Evolutionary conservation across 176 grass and related monocot species (phyloP).

Genomic region (Triticum turgidum): DNA sequence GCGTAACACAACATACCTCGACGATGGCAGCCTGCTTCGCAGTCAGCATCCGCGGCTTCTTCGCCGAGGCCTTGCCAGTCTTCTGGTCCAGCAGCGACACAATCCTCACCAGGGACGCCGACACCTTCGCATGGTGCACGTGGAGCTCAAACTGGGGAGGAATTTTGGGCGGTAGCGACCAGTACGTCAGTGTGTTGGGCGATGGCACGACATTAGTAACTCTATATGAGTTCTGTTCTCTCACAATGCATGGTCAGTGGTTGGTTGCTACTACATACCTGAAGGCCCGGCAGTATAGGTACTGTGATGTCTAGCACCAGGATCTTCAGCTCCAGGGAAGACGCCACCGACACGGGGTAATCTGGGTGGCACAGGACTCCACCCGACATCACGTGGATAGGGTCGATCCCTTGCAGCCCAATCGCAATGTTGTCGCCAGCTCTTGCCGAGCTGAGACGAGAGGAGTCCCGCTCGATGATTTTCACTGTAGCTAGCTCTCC

Average conservation of each 20-base stretch:
- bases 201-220: background rate
- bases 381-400: constrained; percentile 49
- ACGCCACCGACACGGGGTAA: constrained; percentile 48
- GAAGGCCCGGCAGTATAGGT: constrained; percentile 62
- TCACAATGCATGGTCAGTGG: background rate
- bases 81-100: constrained; percentile 68
- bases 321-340: constrained; percentile 75
- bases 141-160: constrained; percentile 68
- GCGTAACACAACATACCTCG: constrained; percentile 16
- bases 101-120: constrained; percentile 58
- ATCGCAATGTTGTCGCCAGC: constrained; percentile 68
- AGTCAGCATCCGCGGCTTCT: constrained; percentile 53
- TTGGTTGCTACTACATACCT: constrained; percentile 48
- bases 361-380: constrained; percentile 71
- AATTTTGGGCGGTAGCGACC: too few relatives aligned
- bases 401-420: constrained; percentile 69
- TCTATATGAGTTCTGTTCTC: background rate
- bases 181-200: background rate
- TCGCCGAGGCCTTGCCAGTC: constrained; percentile 58
- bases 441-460: constrained; percentile 51
- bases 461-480: constrained; percentile 63
- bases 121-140: constrained; percentile 64
- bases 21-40: constrained; percentile 65
- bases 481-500: constrained; percentile 48
- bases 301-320: constrained; percentile 69